phyloP scores from a whole-genome alignment of 805 yeast genomes.

The Candida palmyrensis region DNA sequence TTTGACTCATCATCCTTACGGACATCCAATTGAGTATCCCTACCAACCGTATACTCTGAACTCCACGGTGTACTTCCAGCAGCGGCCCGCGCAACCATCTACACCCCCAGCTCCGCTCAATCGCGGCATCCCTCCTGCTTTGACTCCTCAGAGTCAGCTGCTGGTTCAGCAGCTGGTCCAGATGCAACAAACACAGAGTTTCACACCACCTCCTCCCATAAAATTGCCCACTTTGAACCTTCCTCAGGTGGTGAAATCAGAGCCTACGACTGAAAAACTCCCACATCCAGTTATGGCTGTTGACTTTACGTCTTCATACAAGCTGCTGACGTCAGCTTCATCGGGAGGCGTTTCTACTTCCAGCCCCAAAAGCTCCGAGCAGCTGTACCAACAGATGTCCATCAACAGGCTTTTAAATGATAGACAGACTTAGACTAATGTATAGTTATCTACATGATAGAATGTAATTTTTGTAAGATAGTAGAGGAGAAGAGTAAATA shows the following conservation, averaged over 20 bases:
- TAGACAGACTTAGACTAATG: not conserved
- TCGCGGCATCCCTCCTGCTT: constrained; percentile 1
- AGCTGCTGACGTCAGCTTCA: constrained; percentile 1
- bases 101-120: not conserved
- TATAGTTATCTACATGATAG: too few species aligned
- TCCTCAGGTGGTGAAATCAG: not conserved
- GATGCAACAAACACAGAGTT: not conserved
- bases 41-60: too few species aligned
- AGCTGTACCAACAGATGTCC: constrained; percentile 21
- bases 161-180: too few species aligned
- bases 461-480: too few species aligned
- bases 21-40: too few species aligned
- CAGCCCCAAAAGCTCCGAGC: constrained; percentile 5
- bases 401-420: constrained; percentile 38
- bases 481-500: too few species aligned
- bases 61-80: not conserved
- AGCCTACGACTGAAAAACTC: too few species aligned
- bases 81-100: constrained; percentile 5
- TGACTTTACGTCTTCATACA: constrained; percentile 21
- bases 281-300: constrained; percentile 17
- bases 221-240: constrained; percentile 2
- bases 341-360: not conserved
- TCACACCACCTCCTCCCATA: constrained; percentile 1
- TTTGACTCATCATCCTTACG: too few species aligned
- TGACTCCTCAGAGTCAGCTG: constrained; percentile 2